Evolutionary conservation across 2,329 filamentous ascomycete genomes (phyloP), one percentile per base, ranked within the genome.

Genomic region (Periconia sp.): DNA sequence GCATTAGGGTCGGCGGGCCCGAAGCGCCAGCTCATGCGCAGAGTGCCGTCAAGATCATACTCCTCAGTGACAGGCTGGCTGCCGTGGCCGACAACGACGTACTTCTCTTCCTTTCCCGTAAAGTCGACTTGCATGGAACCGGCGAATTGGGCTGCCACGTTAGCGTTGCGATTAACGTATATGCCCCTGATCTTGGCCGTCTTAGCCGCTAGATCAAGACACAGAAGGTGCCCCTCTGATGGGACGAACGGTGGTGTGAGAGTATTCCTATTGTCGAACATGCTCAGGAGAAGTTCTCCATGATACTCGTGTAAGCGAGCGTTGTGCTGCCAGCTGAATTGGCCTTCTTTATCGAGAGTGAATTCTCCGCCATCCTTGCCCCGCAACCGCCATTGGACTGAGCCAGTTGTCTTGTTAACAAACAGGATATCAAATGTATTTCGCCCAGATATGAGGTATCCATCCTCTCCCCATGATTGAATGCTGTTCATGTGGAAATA

Each of bases 401-500:
- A 23, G 34, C 25, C 16, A 11, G 22, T 36, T 25, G 34, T 36
- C 19, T 25, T 36, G 15, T 36, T 36, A 9, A 36, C 34, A 15
- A 36, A 36, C 34, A 36, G 22, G 34, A 36, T 16, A 16, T 36
- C 34, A 15, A 23, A 36, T n/a, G 34, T 36, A 25, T 36, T 36
- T 10, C 34, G 34, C 22, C 7, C 34, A 25, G 34, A 36, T 25
- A 36, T 5, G 22, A 36, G 7, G 15, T 9, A 36, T 5, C 34
- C 34, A 25, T 36, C 34, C 16, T 36, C 22, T n/a, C 34, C 34
- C 22, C 11, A 36, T 23, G 18, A 18, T 22, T 36, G 34, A 16
- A 36, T 36, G 15, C 34, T 36, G 22, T 36, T 36, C 7, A 36
- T 25, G 34, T 36, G 34, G 34, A 36, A 36, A 36, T 36, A 36